Base-by-base conservation (phyloP, 192 early-diverging fungal species). In the Rhizophlyctis rosea region DNA sequence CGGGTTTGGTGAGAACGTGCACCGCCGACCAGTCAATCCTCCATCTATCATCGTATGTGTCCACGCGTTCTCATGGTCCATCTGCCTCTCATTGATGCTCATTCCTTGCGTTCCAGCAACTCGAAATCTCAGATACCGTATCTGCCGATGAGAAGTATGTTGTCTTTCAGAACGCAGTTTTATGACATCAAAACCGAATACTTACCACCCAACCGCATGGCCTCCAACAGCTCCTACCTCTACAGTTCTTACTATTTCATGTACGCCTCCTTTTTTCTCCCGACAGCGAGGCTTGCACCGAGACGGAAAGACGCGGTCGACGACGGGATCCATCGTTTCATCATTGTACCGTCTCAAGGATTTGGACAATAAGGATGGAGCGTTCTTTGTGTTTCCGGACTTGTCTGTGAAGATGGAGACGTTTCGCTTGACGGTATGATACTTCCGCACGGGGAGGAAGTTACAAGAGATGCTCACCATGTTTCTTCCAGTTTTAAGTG, bases 371-470 rank as follows among this genome's bases (percentile, higher is more conserved):
- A 80, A 81, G 31, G 91, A 93, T 64, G 92, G 93, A n/a, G 93
- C 90, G 0, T 97, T 95, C 67, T 97, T 97, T 83, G 93, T 97
- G 34, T 98, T 98, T 73, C 91, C 95, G 27, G 95, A 98, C 72
- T 76, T 98, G 21, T 92, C 90, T 3, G 91, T 95, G n/a, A 73
- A 93, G 11, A 91, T 92, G 80, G 95, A 98, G 63, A 52, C 64
- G 2, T 81, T 76, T 51, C 61, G 73, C 16, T 50, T 81, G 18
- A 81, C 77, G 67, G 79, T 81, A 35, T 4, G 57, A 61, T n/a
- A 18, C 2, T 49, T 3, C 65, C 21, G 18, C 23, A 14, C n/a
- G n/a, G n/a, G n/a, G n/a, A n/a, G n/a, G n/a, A n/a, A n/a, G n/a
- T n/a, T n/a, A n/a, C n/a, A n/a, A n/a, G n/a, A n/a, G n/a, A n/a